A percentile compares a stretch with the other conserved stretches of the same genome.
phyloP scores from a whole-genome alignment of 805 yeast genomes.

The Myxozyma kluyveri region DNA sequence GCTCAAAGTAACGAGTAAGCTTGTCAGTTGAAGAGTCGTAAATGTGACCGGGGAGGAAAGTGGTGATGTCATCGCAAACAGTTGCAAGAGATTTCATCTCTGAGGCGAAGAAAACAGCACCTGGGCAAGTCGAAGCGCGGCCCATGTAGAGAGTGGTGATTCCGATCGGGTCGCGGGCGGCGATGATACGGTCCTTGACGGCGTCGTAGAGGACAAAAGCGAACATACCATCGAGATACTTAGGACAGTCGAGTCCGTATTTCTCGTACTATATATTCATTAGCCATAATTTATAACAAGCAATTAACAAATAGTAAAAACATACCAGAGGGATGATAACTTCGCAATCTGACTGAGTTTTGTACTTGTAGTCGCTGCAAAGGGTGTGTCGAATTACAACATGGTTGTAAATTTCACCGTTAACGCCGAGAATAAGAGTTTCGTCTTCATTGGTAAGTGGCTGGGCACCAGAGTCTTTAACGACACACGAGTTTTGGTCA shows the following conservation, averaged over 20 bases:
- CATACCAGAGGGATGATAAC: slow-evolving; percentile 79
- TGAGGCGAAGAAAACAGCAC: slow-evolving; percentile 83
- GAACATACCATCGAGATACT: slow-evolving; percentile 94
- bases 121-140: slow-evolving; percentile 61
- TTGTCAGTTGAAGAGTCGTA: slow-evolving; percentile 89
- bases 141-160: slow-evolving; percentile 97
- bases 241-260: slow-evolving; percentile 87
- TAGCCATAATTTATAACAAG: neutral
- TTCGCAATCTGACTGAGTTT: slow-evolving; percentile 93
- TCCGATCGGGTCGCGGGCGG: slow-evolving; percentile 99
- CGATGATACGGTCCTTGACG: slow-evolving; percentile 78
- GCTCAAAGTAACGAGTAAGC: slow-evolving; percentile 82
- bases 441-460: slow-evolving; percentile 85
- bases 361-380: slow-evolving; percentile 62
- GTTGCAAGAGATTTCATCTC: slow-evolving; percentile 92
- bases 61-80: slow-evolving; percentile 87
- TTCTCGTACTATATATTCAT: slow-evolving; percentile 51
- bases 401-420: slow-evolving; percentile 98
- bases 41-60: slow-evolving; percentile 98
- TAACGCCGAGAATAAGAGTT: slow-evolving; percentile 73
- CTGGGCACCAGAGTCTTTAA: slow-evolving; percentile 95
- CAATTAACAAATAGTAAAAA: neutral
- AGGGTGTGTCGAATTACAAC: slow-evolving; percentile 78
- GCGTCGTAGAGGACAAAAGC: slow-evolving; percentile 91
- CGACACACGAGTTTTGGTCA: no score